Conservation (phyloP, 768 basidiomycete genomes). For the Xanthoconium purpureum region DNA sequence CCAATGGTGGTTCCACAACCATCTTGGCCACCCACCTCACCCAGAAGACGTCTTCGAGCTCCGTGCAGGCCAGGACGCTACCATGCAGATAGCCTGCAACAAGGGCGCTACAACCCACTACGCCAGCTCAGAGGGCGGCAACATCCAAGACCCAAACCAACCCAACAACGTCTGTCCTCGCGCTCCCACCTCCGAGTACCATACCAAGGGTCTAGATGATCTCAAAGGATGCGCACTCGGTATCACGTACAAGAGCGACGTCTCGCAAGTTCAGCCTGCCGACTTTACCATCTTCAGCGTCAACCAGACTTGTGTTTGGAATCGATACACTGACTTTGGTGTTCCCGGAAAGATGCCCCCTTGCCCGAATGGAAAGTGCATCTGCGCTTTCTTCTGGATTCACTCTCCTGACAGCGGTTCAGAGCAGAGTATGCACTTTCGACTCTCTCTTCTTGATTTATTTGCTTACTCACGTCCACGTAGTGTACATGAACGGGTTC, state of each 20-base stretch:
- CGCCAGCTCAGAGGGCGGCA: constrained; percentile 48
- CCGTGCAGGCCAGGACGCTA: constrained; percentile 54
- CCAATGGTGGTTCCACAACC: constrained; percentile 62
- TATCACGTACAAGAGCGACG: constrained; percentile 73
- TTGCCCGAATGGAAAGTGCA: constrained; percentile 60
- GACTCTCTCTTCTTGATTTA: not conserved
- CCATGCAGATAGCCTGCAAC: constrained; percentile 53
- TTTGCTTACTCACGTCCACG: not conserved
- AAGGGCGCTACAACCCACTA: constrained; percentile 61
- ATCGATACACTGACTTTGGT: constrained; percentile 62
- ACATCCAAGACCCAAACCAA: constrained; percentile 46
- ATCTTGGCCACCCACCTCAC: constrained; percentile 57
- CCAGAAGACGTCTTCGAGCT: constrained; percentile 55
- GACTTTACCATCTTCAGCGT: constrained; percentile 75
- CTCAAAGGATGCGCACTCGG: constrained; percentile 64
- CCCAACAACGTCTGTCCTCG: constrained; percentile 53
- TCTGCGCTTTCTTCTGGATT: constrained; percentile 75
- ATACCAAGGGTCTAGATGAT: constrained; percentile 54
- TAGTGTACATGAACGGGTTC: constrained; percentile 76
- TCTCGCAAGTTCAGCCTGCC: constrained; percentile 51
- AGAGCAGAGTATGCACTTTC: constrained; percentile 51
- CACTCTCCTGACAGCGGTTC: constrained; percentile 59
- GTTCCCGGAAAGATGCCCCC: constrained; percentile 68
- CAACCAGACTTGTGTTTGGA: constrained; percentile 76
- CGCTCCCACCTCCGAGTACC: constrained; percentile 43